A percentile compares a stretch with the other conserved stretches of the same genome.
These are phyloP conservation scores for Bipolaris oryzae DNA, from an alignment of 2,329 filamentous ascomycete species.

Conservation along the genomic window DNA sequence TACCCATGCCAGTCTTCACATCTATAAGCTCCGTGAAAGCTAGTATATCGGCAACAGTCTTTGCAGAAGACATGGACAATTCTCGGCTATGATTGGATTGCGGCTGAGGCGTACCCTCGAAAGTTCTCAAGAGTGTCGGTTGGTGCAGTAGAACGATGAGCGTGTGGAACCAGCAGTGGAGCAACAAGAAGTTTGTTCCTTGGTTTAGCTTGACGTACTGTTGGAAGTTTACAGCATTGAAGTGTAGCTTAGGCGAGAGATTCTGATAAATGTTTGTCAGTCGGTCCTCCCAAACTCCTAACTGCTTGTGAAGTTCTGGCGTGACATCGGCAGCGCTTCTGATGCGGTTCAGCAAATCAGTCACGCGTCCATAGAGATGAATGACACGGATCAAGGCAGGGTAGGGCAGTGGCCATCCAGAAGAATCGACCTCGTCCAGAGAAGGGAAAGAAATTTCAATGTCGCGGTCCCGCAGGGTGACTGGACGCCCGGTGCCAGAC, in stretches of 20 bases:
- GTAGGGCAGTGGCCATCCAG: conserved; percentile 77
- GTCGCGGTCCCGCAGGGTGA: conserved; percentile 82
- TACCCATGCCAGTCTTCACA: conserved; percentile 82
- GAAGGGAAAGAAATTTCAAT: conserved; percentile 77
- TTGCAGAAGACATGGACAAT: conserved; percentile 83
- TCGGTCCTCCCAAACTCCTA: conserved; percentile 80
- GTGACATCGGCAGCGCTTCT: conserved; percentile 76
- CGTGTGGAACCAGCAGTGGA: conserved; percentile 90
- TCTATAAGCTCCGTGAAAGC: conserved; percentile 86
- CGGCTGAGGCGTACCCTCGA: conserved; percentile 71
- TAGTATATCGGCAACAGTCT: conserved; percentile 88
- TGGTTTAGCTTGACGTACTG: conserved; percentile 80
- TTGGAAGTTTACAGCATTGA: conserved; percentile 86
- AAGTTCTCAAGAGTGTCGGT: conserved; percentile 79
- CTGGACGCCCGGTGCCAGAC: conserved; percentile 81
- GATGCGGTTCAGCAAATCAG: conserved; percentile 83
- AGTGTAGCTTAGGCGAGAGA: conserved; percentile 75
- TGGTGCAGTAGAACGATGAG: conserved; percentile 85
- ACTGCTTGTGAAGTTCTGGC: conserved; percentile 71
- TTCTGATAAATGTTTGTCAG: conserved; percentile 76
- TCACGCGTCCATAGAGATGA: conserved; percentile 82
- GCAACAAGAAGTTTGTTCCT: conserved; percentile 82
- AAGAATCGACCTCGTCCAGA: conserved; percentile 59
- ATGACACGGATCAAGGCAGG: conserved; percentile 83
- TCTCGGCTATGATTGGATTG: conserved; percentile 81